Percentiles rank a stretch among this genome's conserved stretches.
Conservation (phyloP, 1,139 yeast genomes). For the Pneumocystis canis region DNA sequence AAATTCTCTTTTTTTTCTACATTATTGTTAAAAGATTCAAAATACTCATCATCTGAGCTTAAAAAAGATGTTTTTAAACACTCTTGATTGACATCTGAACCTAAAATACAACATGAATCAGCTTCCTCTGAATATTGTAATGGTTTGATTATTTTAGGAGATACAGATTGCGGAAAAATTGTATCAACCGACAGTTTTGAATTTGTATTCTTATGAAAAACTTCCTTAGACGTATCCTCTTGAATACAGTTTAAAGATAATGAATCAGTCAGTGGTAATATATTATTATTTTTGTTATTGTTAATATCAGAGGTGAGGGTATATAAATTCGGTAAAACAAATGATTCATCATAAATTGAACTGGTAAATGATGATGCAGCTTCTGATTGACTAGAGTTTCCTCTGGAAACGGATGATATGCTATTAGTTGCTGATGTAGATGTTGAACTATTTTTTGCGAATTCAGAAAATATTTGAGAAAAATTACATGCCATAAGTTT, state of each 20-base stretch:
- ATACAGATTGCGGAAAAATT: background rate
- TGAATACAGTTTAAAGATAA: background rate
- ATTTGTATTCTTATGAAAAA: background rate
- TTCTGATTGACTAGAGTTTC: background rate
- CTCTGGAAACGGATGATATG: background rate
- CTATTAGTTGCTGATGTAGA: background rate
- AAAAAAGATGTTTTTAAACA: background rate
- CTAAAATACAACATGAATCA: background rate
- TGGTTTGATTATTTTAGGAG: background rate
- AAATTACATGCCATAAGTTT: background rate
- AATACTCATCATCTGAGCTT: background rate
- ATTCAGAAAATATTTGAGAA: background rate
- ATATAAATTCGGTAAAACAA: background rate
- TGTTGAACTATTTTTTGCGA: background rate
- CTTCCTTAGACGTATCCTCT: background rate
- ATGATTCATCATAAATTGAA: background rate
- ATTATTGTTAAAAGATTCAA: background rate
- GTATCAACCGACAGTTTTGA: background rate
- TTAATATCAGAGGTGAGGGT: background rate
- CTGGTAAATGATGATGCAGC: background rate
- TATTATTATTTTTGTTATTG: background rate
- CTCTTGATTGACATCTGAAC: background rate
- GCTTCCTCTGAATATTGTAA: background rate
- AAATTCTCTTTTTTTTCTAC: background rate
- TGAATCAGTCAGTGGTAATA: background rate